Evolutionary conservation across 176 grass and related monocot species (phyloP).

Genomic region (Ananas comosus): DNA sequence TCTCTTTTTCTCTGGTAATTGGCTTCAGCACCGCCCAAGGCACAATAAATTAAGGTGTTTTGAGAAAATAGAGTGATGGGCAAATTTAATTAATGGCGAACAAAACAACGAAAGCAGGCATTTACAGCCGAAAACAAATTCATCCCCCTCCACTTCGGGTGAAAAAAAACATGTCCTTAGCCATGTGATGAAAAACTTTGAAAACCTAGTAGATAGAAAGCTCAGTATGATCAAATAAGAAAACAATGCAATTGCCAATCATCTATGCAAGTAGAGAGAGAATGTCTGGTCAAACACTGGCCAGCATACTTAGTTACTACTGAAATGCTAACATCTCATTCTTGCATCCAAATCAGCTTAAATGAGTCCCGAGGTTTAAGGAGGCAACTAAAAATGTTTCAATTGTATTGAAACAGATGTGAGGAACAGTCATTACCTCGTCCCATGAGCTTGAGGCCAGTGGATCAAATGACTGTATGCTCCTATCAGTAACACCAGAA

Average conservation of each 20-base stretch:
- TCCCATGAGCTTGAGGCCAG: conserved; percentile 95
- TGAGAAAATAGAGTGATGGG: too few relatives aligned
- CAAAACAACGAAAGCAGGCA: too few relatives aligned
- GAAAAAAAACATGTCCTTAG: too few relatives aligned
- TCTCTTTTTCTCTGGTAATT: too few relatives aligned
- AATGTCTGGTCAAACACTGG: neutral
- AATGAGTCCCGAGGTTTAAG: neutral
- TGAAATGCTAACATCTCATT: neutral
- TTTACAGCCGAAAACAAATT: too few relatives aligned
- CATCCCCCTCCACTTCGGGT: too few relatives aligned
- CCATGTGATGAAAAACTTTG: too few relatives aligned
- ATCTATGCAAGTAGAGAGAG: neutral
- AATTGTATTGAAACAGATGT: conserved; percentile 9
- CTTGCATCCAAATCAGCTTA: neutral
- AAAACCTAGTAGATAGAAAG: too few relatives aligned
- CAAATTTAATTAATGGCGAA: too few relatives aligned
- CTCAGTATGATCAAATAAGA: too few relatives aligned
- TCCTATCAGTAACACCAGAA: conserved; percentile 50
- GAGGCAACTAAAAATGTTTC: neutral
- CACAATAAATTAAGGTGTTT: too few relatives aligned
- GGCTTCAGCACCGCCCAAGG: too few relatives aligned
- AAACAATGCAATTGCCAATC: neutral
- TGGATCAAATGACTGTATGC: conserved; percentile 66
- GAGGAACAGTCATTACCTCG: conserved; percentile 38
- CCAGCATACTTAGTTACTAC: neutral